These are phyloP conservation scores for Eimeria acervulina DNA, from an alignment of 169 alveolate genomes.

Conservation along the genomic window DNA sequence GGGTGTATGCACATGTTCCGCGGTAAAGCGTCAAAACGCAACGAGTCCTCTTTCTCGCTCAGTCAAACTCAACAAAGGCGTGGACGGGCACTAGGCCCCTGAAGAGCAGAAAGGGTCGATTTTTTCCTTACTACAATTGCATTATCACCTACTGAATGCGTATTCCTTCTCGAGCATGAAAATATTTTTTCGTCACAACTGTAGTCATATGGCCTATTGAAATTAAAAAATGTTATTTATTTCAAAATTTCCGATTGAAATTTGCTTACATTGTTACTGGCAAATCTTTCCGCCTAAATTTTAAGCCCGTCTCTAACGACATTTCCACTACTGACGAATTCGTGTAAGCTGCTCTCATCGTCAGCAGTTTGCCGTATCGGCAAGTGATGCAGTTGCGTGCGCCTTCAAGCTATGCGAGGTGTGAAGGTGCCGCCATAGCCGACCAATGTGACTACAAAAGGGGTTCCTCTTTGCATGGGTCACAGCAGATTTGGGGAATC, in stretches of 20 bases:
- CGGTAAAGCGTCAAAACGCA: neutral
- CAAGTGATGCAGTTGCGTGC: neutral
- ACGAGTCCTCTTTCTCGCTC: neutral
- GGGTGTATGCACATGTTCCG: neutral
- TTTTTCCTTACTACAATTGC: too few species aligned
- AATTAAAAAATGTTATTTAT: too few species aligned
- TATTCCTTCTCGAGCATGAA: too few species aligned
- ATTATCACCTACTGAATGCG: too few species aligned
- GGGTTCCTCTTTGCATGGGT: conserved; percentile 1
- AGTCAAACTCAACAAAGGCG: neutral
- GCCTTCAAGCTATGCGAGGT: neutral
- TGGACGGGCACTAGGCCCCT: conserved; percentile 5
- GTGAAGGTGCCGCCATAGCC: neutral
- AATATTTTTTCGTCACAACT: too few species aligned
- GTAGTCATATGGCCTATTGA: too few species aligned
- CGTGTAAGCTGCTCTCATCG: neutral
- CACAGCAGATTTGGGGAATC: neutral
- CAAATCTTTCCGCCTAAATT: neutral
- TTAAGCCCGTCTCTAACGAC: neutral
- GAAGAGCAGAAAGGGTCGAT: neutral
- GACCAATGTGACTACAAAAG: neutral
- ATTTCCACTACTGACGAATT: neutral
- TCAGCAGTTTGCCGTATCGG: neutral
- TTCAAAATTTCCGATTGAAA: too few species aligned
- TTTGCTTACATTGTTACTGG: neutral